phyloP scores from a whole-genome alignment of 208 protist genomes.

The Trypanosoma platydactyli region DNA sequence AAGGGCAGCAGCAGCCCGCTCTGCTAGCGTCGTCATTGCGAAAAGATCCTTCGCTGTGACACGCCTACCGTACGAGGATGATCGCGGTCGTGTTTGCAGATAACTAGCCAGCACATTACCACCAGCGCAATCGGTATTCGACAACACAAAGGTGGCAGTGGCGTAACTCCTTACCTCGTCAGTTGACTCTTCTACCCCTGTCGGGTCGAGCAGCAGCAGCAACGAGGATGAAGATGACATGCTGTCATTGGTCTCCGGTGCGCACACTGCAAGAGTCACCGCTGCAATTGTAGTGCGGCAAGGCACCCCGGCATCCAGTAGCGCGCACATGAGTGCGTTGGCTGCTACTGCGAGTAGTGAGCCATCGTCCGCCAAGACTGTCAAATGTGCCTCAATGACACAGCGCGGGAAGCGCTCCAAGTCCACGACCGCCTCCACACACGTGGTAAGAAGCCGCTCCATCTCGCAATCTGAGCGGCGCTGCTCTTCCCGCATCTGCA shows the following conservation, averaged over 20 bases:
- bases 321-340: conserved; percentile 82
- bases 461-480: conserved; percentile 51
- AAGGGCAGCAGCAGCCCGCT: conserved; percentile 49
- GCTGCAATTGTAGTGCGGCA: conserved; percentile 84
- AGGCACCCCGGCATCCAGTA: conserved; percentile 83
- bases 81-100: conserved; percentile 24
- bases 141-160: conserved; percentile 63
- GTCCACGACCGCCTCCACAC: conserved; percentile 49
- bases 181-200: conserved; percentile 49
- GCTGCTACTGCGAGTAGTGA: conserved; percentile 58
- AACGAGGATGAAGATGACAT: neutral
- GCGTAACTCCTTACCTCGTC: conserved; percentile 26
- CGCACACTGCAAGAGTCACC: conserved; percentile 41
- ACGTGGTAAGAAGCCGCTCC: conserved; percentile 36
- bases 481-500: conserved; percentile 39
- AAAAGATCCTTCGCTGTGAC: conserved; percentile 36
- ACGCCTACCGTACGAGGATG: neutral
- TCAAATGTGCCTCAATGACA: conserved; percentile 63
- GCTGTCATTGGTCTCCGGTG: conserved; percentile 8
- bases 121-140: conserved; percentile 40
- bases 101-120: conserved; percentile 49
- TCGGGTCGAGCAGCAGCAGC: conserved; percentile 64
- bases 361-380: conserved; percentile 74
- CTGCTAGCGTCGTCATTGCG: conserved; percentile 60
- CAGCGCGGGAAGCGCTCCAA: conserved; percentile 61